Conservation (phyloP, 805 yeast species). For the Lipomyces anomalus region DNA sequence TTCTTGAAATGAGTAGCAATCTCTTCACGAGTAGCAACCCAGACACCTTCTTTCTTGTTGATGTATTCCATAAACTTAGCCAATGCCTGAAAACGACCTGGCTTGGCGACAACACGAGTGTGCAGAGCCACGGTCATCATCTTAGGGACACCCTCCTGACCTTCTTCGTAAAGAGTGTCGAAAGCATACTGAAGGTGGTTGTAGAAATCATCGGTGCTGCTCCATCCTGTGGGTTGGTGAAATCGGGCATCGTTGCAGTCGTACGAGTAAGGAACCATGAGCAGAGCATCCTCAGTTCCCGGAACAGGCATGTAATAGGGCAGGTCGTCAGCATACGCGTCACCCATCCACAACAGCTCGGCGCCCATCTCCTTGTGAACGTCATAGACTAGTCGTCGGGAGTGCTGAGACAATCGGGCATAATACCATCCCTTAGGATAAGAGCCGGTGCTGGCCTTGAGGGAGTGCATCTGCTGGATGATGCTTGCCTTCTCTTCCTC, state of each 20-base stretch:
- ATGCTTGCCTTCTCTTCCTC: constrained; percentile 35
- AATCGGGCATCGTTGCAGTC: constrained; percentile 33
- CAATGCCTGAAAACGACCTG: constrained; percentile 36
- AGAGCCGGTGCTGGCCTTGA: constrained; percentile 34
- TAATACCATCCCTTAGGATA: constrained; percentile 38
- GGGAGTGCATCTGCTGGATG: constrained; percentile 30
- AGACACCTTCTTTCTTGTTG: constrained; percentile 33
- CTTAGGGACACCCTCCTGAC: constrained; percentile 28
- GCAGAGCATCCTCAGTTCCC: constrained; percentile 27
- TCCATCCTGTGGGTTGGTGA: constrained; percentile 29
- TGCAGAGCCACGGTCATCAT: constrained; percentile 39
- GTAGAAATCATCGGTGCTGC: constrained; percentile 28
- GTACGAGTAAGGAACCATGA: constrained; percentile 33
- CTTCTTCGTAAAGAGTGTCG: constrained; percentile 37
- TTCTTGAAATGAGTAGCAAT: no score
- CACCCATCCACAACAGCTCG: constrained; percentile 35
- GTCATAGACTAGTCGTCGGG: constrained; percentile 34
- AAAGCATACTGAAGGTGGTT: constrained; percentile 37
- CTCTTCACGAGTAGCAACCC: constrained; percentile 37
- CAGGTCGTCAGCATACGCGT: constrained; percentile 36
- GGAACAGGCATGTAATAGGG: constrained; percentile 38
- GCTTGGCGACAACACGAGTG: constrained; percentile 36
- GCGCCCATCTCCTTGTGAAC: constrained; percentile 34
- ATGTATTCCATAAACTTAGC: constrained; percentile 37
- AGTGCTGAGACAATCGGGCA: constrained; percentile 34